phyloP scores from a whole-genome alignment of 75 land plant genomes.

The Chamaecyparis obtusa region DNA sequence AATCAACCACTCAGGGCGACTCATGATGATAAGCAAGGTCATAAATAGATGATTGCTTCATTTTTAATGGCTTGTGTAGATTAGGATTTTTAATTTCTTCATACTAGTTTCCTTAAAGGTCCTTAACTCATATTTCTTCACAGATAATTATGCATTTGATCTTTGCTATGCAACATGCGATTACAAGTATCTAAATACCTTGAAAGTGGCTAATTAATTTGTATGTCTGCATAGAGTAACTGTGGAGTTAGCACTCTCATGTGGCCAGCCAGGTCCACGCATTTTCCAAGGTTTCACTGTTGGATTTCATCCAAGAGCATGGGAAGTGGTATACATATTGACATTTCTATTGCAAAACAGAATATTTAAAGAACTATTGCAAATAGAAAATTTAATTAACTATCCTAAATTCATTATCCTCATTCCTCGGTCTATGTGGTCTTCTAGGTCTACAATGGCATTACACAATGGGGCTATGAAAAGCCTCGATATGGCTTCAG shows the following conservation, averaged over 20 bases:
- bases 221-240: slow-evolving; percentile 27
- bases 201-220: neutral
- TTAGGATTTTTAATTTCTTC: neutral
- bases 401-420: neutral
- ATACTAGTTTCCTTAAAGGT: neutral
- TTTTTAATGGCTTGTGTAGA: too few species aligned
- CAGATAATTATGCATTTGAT: neutral
- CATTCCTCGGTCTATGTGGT: slow-evolving; percentile 1
- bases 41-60: too few species aligned
- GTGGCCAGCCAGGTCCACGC: slow-evolving; percentile 48
- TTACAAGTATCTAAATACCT: neutral
- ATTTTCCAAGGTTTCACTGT: slow-evolving; percentile 80
- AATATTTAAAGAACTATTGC: neutral
- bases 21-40: too few species aligned
- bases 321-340: slow-evolving; percentile 67
- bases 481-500: slow-evolving; percentile 58
- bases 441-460: slow-evolving; percentile 78
- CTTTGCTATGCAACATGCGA: neutral
- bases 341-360: neutral
- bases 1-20: too few species aligned
- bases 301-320: slow-evolving; percentile 88
- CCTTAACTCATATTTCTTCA: neutral
- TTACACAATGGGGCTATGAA: slow-evolving; percentile 87
- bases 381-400: neutral
- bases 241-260: slow-evolving; percentile 67